phyloP scores from a whole-genome alignment of 805 yeast genomes.

The Limtongozyma cylindracea region DNA sequence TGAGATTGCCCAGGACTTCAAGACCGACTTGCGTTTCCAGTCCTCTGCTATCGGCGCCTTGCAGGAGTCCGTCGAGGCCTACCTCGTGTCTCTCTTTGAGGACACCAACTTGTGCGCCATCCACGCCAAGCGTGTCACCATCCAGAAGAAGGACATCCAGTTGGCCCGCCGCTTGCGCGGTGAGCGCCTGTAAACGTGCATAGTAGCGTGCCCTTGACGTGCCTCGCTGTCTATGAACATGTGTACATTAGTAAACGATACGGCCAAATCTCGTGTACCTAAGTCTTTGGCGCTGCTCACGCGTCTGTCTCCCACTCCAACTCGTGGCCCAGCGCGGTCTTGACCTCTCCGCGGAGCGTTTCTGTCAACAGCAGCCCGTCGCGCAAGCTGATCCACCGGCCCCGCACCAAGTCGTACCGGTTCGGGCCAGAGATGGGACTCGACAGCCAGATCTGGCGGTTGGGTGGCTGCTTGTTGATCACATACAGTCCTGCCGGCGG shows the following conservation, averaged over 20 bases:
- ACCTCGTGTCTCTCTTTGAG: conserved; percentile 85
- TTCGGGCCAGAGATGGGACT: conserved; percentile 91
- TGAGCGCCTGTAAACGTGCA: conserved; percentile 47
- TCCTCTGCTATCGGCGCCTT: conserved; percentile 93
- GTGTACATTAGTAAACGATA: too few species aligned
- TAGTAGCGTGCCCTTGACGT: conserved; percentile 14
- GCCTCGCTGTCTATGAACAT: too few species aligned
- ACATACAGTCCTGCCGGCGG: conserved; percentile 73
- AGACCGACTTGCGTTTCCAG: conserved; percentile 87
- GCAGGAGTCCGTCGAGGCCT: conserved; percentile 97
- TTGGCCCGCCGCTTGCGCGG: conserved; percentile 97
- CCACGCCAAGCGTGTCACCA: conserved; percentile 97
- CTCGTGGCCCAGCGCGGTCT: too few species aligned
- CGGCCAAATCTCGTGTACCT: too few species aligned
- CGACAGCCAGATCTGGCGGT: conserved; percentile 87
- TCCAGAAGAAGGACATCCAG: conserved; percentile 95
- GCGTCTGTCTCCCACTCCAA: too few species aligned
- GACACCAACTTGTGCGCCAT: conserved; percentile 97
- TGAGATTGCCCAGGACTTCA: conserved; percentile 88
- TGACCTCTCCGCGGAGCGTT: too few species aligned
- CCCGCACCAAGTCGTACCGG: conserved; percentile 34
- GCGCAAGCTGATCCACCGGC: conserved; percentile 72
- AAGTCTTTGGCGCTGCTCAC: too few species aligned
- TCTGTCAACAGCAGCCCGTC: conserved; percentile 16
- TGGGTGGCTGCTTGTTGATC: conserved; percentile 92